Evolutionary conservation across 352 stramenopile species (phyloP), one percentile per base, ranked within the genome.

Genomic region (Globisporangium paddicum): DNA sequence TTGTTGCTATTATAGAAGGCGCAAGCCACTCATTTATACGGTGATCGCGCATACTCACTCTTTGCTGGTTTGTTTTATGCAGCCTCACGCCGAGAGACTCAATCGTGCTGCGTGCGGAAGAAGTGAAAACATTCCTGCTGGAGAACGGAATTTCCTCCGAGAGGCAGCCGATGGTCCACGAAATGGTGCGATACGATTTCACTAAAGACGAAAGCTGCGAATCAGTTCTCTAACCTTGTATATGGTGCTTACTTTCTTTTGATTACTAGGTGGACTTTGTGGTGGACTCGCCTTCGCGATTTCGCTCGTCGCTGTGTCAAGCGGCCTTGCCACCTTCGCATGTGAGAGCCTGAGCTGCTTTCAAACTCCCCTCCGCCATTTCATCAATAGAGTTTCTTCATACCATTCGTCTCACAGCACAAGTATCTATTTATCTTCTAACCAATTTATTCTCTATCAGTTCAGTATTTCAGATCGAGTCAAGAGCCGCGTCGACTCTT

Each of bases 251-350:
- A 14, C 11, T 21, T 42, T 14, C 37, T n/a, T 19, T 19, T 42
- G 5, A n/a, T 8, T 42, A 6, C 19, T 25, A 93, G 83, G 75
- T 93, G 40, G 72, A 90, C 49, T 93, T 93, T 55, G 81, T 90
- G 8, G 48, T 81, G 45, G 55, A 63, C 11, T 78, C 79, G 5
- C 79, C 81, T 13, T 60, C 71, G 41, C 80, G 81, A 21, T 74
- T 73, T 4, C 79, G 76, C 52, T 90, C 83, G 14, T 85, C 79
- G 4, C 61, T 93, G 41, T 90, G 83, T n/a, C 63, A 64, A n/a
- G 74, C 78, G 5, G 52, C 75, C 23, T 57, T 84, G 26, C 58
- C 67, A 35, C 71, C 32, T 50, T 19, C 45, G 18, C 56, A 8
- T 49, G 62, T 25, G 18, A 19, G 18, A 53, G 34, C 32, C 18